Percentiles rank a stretch among this genome's conserved stretches.
Conservation (phyloP, 345 rosid species). For the Boechera retrofracta region DNA sequence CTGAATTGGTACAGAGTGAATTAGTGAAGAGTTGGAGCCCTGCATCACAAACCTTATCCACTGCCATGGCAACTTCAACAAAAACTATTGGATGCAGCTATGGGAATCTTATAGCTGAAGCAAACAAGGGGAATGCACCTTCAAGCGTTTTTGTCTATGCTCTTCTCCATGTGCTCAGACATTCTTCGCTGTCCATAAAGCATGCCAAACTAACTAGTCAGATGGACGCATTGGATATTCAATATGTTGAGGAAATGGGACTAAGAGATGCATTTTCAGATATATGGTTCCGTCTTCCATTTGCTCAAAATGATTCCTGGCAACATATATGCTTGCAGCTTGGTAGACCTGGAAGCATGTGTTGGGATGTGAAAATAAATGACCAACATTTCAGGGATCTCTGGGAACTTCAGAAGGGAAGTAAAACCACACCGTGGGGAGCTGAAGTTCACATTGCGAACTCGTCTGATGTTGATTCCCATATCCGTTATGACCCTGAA, state of each 20-base stretch:
- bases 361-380: conserved; percentile 97
- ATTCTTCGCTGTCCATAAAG: conserved; percentile 88
- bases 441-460: conserved; percentile 93
- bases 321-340: conserved; percentile 93
- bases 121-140: conserved; percentile 90
- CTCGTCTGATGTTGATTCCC: conserved; percentile 91
- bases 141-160: conserved; percentile 84
- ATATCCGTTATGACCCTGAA: conserved; percentile 92
- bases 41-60: conserved; percentile 49
- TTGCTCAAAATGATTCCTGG: conserved; percentile 84
- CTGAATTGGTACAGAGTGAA: conserved; percentile 45
- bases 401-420: conserved; percentile 98
- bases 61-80: conserved; percentile 50
- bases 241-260: conserved; percentile 90
- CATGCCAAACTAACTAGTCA: conserved; percentile 95
- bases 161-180: conserved; percentile 92
- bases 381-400: conserved; percentile 97
- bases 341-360: conserved; percentile 97
- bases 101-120: conserved; percentile 86
- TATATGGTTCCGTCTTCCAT: conserved; percentile 97
- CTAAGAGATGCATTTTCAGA: conserved; percentile 74
- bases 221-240: conserved; percentile 89
- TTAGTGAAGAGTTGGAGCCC: conserved; percentile 47
- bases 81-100: conserved; percentile 69
- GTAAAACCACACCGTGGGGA: conserved; percentile 79